A percentile compares a stretch with the other conserved stretches of the same genome.
These are phyloP conservation scores for Metschnikowia noctiluminum DNA, from an alignment of 805 yeast genomes.

Conservation along the genomic window DNA sequence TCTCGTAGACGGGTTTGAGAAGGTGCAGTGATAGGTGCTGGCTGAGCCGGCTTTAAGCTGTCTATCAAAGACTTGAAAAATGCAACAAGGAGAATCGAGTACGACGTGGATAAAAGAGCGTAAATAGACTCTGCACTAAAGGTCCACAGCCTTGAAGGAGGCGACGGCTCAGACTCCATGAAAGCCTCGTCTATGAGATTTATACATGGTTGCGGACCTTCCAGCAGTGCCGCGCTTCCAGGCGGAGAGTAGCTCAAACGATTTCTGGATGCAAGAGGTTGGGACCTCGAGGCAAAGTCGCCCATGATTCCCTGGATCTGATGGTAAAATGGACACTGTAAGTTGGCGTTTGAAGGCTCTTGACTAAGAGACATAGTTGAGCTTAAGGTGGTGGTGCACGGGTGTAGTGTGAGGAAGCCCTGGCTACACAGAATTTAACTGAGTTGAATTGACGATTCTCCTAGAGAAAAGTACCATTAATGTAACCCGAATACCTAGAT, in stretches of 20 bases:
- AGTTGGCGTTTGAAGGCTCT: too few species aligned
- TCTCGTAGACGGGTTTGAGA: not conserved
- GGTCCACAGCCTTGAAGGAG: not conserved
- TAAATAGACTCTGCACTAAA: conserved; percentile 2
- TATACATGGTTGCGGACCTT: not conserved
- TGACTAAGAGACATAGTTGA: too few species aligned
- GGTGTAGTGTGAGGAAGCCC: too few species aligned
- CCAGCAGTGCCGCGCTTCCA: not conserved
- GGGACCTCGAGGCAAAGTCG: not conserved
- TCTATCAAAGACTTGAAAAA: conserved; percentile 12
- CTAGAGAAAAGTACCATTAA: too few species aligned
- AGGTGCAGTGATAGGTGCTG: not conserved
- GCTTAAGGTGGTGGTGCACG: too few species aligned
- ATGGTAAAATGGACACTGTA: not conserved
- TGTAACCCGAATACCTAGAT: too few species aligned
- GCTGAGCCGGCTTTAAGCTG: not conserved
- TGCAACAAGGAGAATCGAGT: conserved; percentile 8
- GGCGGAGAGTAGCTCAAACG: conserved; percentile 10
- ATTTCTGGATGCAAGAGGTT: conserved; percentile 7
- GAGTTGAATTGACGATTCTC: too few species aligned
- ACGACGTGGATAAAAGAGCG: conserved; percentile 10
- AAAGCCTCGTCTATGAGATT: not conserved
- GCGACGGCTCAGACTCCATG: not conserved
- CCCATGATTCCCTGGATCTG: not conserved
- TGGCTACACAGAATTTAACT: too few species aligned